Conservation (phyloP, 1,284 basidiomycete species). For the Cutaneotrichosporon cyanovorans region DNA sequence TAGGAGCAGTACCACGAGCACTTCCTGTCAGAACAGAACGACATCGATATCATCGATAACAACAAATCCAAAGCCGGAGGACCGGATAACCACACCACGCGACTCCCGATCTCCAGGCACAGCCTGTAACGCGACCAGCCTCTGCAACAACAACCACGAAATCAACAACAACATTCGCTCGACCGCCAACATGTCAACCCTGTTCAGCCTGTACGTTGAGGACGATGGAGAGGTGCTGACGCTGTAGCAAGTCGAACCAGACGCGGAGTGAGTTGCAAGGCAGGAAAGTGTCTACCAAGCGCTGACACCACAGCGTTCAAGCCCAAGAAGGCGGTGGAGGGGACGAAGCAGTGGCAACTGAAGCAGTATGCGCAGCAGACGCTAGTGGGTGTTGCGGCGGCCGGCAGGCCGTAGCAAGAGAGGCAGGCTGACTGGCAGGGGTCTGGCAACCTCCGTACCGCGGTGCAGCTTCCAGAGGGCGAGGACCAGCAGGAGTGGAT, state of each 20-base stretch:
- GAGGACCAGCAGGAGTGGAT: constrained; percentile 95
- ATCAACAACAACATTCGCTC: constrained; percentile 1
- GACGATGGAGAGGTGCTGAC: constrained; percentile 12
- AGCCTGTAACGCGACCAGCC: neutral
- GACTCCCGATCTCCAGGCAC: neutral
- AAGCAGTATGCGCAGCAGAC: constrained; percentile 97
- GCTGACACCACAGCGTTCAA: constrained; percentile 87
- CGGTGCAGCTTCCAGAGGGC: constrained; percentile 85
- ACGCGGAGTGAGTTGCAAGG: constrained; percentile 28
- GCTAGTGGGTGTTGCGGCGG: constrained; percentile 57
- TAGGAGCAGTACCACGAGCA: no score
- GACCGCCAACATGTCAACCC: constrained; percentile 27
- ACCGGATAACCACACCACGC: neutral
- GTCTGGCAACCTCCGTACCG: constrained; percentile 81
- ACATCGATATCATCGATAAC: neutral
- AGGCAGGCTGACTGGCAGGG: no score
- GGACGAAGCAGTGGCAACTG: constrained; percentile 93
- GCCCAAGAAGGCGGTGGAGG: constrained; percentile 89
- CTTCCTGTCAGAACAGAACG: neutral
- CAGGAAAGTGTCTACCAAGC: neutral
- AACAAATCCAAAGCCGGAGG: neutral
- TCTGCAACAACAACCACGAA: neutral
- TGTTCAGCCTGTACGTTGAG: constrained; percentile 27
- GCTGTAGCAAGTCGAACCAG: constrained; percentile 35
- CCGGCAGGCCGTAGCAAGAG: no score